Evolutionary conservation across 2,329 filamentous ascomycete genomes (phyloP), one percentile per base, ranked within the genome.

Genomic region (Monilinia laxa): DNA sequence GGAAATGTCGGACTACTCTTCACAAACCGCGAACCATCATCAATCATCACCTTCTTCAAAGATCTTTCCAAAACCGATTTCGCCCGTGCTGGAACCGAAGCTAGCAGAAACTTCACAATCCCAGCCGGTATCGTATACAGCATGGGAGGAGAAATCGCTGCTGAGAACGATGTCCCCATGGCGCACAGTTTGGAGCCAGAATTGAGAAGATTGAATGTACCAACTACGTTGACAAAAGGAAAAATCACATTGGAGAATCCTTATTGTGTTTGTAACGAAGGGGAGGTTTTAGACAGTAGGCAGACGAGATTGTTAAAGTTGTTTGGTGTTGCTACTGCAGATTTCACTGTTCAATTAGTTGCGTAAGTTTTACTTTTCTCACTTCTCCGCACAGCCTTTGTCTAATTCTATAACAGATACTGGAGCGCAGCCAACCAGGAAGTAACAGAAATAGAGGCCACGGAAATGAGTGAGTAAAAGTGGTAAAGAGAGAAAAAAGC

Each of bases 231-330:
- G 81, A 86, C 93, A 68, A 92, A 91, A 83, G 95, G 95, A 67
- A 92, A 90, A 80, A 90, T 99, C 56, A 87, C 91, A 71, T 82
- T 98, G 62, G 67, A 80, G 80, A 71, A 84, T 65, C 66, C 70
- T 81, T 76, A 76, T 60, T 76, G 79, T 66, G 81, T 99, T 60
- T 98, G 94, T 81, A 88, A 87, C 75, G 89, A 93, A 78, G 95
- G 94, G 14, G 87, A 97, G 76, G 84, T 87, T 55, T 80, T 99
- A 72, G 93, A 97, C 79, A 93, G 91, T 72, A 86, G 94, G 74
- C 95, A 99, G 84, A 97, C 95, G 67, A 90, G 93, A 71, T 81
- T 99, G 76, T 79, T 99, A 79, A 98, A 98, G 86, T 84, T 97
- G 75, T 98, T 99, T 80, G 90, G 92, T 64, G 87, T 97, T 67